Base-by-base conservation (phyloP, 768 basidiomycete genomes). In the Tulasnella sp. region DNA sequence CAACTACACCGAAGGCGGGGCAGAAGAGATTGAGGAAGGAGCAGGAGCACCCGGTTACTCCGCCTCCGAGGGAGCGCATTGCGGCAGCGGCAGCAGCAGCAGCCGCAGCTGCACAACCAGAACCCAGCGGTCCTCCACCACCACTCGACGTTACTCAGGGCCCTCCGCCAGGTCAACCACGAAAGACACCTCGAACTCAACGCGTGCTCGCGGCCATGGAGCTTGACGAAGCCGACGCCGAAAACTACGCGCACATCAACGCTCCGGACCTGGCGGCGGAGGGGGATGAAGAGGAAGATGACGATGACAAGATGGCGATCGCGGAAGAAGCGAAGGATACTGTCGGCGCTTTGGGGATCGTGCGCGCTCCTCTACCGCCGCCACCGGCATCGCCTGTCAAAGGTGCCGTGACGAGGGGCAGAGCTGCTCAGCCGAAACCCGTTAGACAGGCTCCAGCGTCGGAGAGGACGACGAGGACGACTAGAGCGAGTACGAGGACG, bases 151-250 rank as follows among this genome's bases (percentile, higher is more conserved):
- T 87, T 73, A 90, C 91, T 0, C 85, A 84, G 37, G 86, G 85
- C 19, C 85, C 86, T 12, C 89, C 92, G 22, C 91, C 90, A 9
- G 91, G 89, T 22, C 93, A 92, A 78, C 92, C 90, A 36, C 88
- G 89, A 75, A 97, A 96, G 82, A 94, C 94, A 0, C 94, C 94
- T 26, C 84, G 87, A 69, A 83, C 87, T 62, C 93, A 94, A 80
- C 67, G 75, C 12, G 35, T 87, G 90, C 77, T 34, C 16, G 47
- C 44, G 34, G 62, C 42, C 74, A 64, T 71, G 35, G 87, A 87
- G 1, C 83, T 85, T 68, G 64, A 65, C 64, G 64, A 37, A 37
- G 39, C 34, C 22, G 64, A 65, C 14, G 52, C 52, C 19, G 64
- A 65, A 22, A 65, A 65, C 35, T 36, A 65, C 34, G 64, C 34